phyloP scores from a whole-genome alignment of 306 rosid genomes.

The Betula pendula region DNA sequence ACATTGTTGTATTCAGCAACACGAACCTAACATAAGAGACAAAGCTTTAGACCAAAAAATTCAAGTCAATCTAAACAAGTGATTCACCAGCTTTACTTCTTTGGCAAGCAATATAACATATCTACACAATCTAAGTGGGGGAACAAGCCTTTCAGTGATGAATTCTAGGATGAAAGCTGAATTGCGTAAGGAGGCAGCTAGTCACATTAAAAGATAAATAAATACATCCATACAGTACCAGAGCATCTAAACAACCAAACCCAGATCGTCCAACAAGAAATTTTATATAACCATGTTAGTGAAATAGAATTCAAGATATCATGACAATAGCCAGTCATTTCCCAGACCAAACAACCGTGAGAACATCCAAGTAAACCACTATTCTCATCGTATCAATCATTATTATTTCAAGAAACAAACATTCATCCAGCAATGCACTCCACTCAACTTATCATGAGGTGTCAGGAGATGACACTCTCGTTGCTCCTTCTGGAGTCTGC shows the following conservation, averaged over 20 bases:
- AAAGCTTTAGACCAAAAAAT: conserved; percentile 25
- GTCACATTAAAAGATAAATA: neutral
- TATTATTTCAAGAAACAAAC: neutral
- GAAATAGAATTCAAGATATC: too few species aligned
- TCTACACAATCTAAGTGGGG: neutral
- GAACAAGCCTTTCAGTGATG: conserved; percentile 9
- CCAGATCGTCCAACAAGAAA: neutral
- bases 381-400: neutral
- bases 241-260: neutral
- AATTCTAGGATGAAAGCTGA: conserved; percentile 6
- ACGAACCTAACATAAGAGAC: conserved; percentile 61
- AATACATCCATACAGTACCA: conserved; percentile 5
- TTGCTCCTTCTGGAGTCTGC: neutral
- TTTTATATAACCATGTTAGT: neutral
- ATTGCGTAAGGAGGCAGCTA: conserved; percentile 7
- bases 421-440: neutral
- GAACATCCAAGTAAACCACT: neutral
- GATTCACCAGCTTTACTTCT: conserved; percentile 2
- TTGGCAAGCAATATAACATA: conserved; percentile 6
- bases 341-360: neutral
- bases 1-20: conserved; percentile 76
- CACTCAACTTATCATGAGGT: neutral
- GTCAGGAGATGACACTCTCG: neutral
- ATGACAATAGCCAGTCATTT: too few species aligned
- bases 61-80: conserved; percentile 1